These are phyloP conservation scores for Penicillium expansum DNA, from an alignment of 2,329 filamentous ascomycete genomes.

Conservation along the genomic window DNA sequence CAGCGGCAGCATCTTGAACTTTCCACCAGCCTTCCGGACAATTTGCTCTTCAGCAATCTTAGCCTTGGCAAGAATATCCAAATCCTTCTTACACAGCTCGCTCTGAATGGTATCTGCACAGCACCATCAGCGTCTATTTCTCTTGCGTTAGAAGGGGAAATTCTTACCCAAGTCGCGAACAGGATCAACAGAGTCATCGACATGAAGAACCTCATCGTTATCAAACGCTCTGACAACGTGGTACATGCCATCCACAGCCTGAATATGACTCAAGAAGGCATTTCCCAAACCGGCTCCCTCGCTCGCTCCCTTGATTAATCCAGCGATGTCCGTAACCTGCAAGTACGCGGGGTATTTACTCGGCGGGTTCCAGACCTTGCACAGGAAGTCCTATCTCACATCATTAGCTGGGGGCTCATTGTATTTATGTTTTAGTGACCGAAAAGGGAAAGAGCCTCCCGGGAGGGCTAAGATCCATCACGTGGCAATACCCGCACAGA, in stretches of 20 bases:
- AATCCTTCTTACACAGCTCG: constrained; percentile 8
- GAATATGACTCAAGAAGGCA: constrained; percentile 6
- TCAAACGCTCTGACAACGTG: constrained; percentile 2
- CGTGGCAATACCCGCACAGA: not conserved
- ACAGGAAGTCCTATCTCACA: constrained; percentile 3
- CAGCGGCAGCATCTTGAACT: constrained; percentile 9
- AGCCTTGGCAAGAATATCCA: constrained; percentile 5
- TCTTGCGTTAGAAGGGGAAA: not conserved
- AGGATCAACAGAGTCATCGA: constrained; percentile 3
- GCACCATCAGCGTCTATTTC: not conserved
- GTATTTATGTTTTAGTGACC: not conserved
- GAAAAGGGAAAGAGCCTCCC: not conserved
- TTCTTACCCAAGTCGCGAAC: not conserved
- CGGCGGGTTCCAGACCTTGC: constrained; percentile 6
- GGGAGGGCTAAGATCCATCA: not conserved
- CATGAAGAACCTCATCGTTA: constrained; percentile 3
- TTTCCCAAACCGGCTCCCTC: constrained; percentile 6
- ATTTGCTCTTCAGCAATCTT: constrained; percentile 4
- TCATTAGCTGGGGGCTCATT: not conserved
- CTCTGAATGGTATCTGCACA: constrained; percentile 4
- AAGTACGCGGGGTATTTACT: constrained; percentile 6
- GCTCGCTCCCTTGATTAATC: constrained; percentile 5
- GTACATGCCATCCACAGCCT: constrained; percentile 9
- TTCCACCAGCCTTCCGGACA: constrained; percentile 5
- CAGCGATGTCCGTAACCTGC: constrained; percentile 7